These are phyloP conservation scores for Lagerstroemia speciosa DNA, from an alignment of 345 rosid genomes.

Conservation along the genomic window DNA sequence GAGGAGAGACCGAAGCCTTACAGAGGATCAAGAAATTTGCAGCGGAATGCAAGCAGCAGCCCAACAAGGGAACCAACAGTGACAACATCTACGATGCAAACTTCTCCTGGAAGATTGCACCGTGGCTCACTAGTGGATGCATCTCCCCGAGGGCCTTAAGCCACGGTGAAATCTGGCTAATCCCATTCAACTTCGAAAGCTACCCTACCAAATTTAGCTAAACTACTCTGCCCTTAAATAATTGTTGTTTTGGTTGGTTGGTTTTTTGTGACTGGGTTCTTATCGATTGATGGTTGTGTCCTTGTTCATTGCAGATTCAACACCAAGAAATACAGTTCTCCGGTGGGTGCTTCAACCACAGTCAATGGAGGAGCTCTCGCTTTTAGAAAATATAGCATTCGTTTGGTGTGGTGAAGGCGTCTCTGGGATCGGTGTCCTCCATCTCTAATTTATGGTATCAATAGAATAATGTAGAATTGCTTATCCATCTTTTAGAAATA, in stretches of 20 bases:
- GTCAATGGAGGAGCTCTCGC: constrained; percentile 28
- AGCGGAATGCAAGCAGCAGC: constrained; percentile 71
- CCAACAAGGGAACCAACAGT: constrained; percentile 46
- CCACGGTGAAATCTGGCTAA: no score
- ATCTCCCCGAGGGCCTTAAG: constrained; percentile 88
- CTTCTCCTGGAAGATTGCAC: constrained; percentile 92
- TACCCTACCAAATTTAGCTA: no score
- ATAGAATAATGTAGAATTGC: no score
- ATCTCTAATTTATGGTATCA: neutral
- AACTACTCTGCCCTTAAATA: no score
- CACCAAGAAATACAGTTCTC: constrained; percentile 38
- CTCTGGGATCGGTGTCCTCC: neutral
- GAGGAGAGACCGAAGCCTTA: constrained; percentile 94
- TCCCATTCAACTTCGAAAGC: no score
- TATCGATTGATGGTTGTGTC: no score
- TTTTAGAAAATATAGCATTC: neutral
- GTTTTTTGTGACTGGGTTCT: no score
- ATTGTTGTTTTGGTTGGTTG: no score
- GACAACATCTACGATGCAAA: constrained; percentile 77
- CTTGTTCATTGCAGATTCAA: constrained; percentile 23
- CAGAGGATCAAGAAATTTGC: constrained; percentile 67
- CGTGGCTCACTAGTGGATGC: constrained; percentile 90
- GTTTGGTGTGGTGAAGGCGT: neutral
- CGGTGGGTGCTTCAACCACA: constrained; percentile 25
- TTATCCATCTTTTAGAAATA: no score